Evolutionary conservation across 306 rosid genomes (phyloP).

Genomic region (Gillenia trifoliata): DNA sequence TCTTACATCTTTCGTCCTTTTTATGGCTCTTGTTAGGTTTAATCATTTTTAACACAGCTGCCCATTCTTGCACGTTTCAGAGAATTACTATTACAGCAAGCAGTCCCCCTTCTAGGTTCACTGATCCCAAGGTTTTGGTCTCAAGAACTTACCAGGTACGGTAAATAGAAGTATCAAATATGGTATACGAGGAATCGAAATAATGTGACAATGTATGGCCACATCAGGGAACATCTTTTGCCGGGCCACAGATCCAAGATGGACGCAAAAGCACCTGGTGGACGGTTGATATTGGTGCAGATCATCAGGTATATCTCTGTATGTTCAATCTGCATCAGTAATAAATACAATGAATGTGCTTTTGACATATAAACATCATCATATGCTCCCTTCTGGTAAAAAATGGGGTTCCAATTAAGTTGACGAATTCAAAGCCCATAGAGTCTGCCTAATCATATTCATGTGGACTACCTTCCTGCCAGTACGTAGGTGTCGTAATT

Average conservation of each 20-base stretch:
- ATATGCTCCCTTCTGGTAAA: neutral
- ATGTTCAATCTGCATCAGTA: neutral
- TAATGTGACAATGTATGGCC: constrained; percentile 16
- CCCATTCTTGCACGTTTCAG: constrained; percentile 36
- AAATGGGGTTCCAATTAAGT: too few relatives aligned
- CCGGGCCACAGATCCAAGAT: constrained; percentile 80
- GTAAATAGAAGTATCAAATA: neutral
- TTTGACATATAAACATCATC: neutral
- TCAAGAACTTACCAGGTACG: constrained; percentile 84
- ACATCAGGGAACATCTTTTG: constrained; percentile 83
- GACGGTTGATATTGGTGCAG: constrained; percentile 81
- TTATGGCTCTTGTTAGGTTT: neutral
- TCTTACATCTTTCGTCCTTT: neutral
- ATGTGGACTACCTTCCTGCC: neutral
- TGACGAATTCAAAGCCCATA: neutral
- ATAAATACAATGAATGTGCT: neutral
- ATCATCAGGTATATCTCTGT: constrained; percentile 62
- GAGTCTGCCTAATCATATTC: neutral
- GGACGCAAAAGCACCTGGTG: constrained; percentile 80
- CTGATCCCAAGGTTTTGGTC: constrained; percentile 91
- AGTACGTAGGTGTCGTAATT: neutral
- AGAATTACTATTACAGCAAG: constrained; percentile 66
- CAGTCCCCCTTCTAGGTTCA: constrained; percentile 82
- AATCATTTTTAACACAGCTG: constrained; percentile 3
- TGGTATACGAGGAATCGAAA: neutral